Evolutionary conservation across 2,329 filamentous ascomycete genomes (phyloP).

Genomic region (Monosporascus sp.): DNA sequence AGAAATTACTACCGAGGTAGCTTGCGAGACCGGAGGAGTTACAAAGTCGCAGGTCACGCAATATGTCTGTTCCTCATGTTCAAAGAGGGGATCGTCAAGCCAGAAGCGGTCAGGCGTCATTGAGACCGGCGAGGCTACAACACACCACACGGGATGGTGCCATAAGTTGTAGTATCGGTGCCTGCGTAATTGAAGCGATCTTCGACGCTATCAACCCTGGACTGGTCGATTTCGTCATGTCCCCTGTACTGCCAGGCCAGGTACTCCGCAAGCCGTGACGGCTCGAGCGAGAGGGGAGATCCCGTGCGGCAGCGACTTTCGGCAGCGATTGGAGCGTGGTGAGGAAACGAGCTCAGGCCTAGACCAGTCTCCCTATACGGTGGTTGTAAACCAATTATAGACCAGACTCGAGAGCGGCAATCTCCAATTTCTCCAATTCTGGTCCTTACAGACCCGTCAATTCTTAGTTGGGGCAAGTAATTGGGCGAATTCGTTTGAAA

Average conservation of each 20-base stretch:
- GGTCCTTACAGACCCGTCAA: background rate
- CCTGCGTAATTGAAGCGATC: background rate
- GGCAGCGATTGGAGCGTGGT: background rate
- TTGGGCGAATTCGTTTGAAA: background rate
- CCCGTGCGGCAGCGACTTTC: background rate
- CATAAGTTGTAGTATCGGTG: background rate
- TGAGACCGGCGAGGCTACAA: background rate
- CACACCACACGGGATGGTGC: background rate
- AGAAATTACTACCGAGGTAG: background rate
- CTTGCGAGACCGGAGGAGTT: background rate
- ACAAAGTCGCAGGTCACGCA: background rate
- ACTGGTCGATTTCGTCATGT: too few relatives aligned
- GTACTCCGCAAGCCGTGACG: too few relatives aligned
- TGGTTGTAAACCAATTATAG: background rate
- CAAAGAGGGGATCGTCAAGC: background rate
- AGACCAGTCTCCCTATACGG: background rate
- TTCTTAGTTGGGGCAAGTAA: background rate
- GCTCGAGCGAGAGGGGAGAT: background rate
- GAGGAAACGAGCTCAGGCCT: background rate
- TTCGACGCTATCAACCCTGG: too few relatives aligned
- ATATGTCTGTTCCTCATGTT: background rate
- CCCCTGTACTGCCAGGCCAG: too few relatives aligned
- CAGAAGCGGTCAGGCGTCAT: background rate
- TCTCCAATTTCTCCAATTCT: slow-evolving; percentile 1
- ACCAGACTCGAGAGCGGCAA: background rate